A percentile compares a stretch with the other conserved stretches of the same genome.
Conservation (phyloP, 2,329 filamentous ascomycete genomes). For the Penicillium sclerotigenum region DNA sequence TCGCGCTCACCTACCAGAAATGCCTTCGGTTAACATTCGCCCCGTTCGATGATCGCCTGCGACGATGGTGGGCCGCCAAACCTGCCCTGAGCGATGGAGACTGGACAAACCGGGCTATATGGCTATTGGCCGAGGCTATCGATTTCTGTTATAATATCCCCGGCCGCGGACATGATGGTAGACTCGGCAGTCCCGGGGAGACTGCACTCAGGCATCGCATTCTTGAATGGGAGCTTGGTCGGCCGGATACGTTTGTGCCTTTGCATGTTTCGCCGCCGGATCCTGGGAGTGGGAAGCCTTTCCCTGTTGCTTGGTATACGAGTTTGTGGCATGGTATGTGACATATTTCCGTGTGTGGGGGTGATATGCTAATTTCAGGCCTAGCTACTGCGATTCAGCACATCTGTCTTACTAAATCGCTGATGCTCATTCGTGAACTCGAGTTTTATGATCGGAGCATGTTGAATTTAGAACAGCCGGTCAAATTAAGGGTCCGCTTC, state of each 20-base stretch:
- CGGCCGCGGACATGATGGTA: conserved; percentile 19
- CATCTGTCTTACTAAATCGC: conserved; percentile 33
- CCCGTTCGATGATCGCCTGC: conserved; percentile 32
- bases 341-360: not conserved
- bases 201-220: conserved; percentile 26
- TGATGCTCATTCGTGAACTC: conserved; percentile 27
- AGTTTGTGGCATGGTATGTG: conserved; percentile 32
- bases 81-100: conserved; percentile 29
- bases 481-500: conserved; percentile 24
- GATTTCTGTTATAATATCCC: conserved; percentile 32
- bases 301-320: conserved; percentile 34
- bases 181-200: conserved; percentile 17
- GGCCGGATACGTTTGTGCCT: conserved; percentile 30
- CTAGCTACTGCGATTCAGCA: conserved; percentile 34
- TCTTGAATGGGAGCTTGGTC: conserved; percentile 27
- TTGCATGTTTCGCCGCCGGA: conserved; percentile 32
- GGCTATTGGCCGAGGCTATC: conserved; percentile 34
- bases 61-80: conserved; percentile 27
- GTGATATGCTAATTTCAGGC: not conserved
- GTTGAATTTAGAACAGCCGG: conserved; percentile 15
- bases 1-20: conserved; percentile 33
- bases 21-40: conserved; percentile 32
- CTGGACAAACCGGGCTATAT: conserved; percentile 35
- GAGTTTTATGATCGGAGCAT: conserved; percentile 16
- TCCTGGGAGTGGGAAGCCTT: conserved; percentile 27